These are phyloP conservation scores for Heliamphora pulchella DNA, from an alignment of 179 eudicot genomes.

Conservation along the genomic window DNA sequence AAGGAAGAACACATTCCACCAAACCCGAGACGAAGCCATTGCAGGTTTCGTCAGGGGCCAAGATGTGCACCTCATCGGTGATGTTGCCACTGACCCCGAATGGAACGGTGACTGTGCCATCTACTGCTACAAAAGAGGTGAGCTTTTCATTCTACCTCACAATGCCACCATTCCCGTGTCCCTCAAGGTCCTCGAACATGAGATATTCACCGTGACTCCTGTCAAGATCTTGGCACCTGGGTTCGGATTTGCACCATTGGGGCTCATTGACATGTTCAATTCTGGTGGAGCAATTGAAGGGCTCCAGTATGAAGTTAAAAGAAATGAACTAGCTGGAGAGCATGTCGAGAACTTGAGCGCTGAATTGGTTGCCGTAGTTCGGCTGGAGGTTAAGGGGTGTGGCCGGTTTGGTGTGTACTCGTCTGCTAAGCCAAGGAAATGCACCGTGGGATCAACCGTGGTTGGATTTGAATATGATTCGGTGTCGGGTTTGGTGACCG, in stretches of 20 bases:
- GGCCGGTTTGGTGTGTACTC: conserved; percentile 80
- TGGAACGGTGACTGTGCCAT: conserved; percentile 63
- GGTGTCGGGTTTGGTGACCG: conserved; percentile 50
- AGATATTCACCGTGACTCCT: conserved; percentile 63
- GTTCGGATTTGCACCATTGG: conserved; percentile 64
- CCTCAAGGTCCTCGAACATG: conserved; percentile 70
- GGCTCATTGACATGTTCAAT: conserved; percentile 83
- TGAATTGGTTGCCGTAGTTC: conserved; percentile 37
- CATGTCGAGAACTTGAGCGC: conserved; percentile 24
- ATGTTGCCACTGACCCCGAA: conserved; percentile 42
- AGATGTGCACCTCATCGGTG: conserved; percentile 66
- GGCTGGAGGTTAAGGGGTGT: conserved; percentile 74
- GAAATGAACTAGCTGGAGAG: conserved; percentile 19
- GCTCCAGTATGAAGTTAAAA: conserved; percentile 45
- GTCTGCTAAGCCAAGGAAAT: conserved; percentile 57
- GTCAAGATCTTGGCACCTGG: conserved; percentile 48
- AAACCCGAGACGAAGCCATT: conserved; percentile 40
- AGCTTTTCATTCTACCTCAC: conserved; percentile 43
- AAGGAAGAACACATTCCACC: conserved; percentile 66
- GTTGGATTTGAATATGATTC: conserved; percentile 50
- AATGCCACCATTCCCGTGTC: conserved; percentile 54
- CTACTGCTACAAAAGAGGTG: conserved; percentile 40
- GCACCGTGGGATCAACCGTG: conserved; percentile 40
- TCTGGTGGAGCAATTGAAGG: conserved; percentile 86
- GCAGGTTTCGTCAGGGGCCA: conserved; percentile 49